Evolutionary conservation across 768 basidiomycete species (phyloP), one percentile per base, ranked within the genome.

Genomic region (Pholiota conissans): DNA sequence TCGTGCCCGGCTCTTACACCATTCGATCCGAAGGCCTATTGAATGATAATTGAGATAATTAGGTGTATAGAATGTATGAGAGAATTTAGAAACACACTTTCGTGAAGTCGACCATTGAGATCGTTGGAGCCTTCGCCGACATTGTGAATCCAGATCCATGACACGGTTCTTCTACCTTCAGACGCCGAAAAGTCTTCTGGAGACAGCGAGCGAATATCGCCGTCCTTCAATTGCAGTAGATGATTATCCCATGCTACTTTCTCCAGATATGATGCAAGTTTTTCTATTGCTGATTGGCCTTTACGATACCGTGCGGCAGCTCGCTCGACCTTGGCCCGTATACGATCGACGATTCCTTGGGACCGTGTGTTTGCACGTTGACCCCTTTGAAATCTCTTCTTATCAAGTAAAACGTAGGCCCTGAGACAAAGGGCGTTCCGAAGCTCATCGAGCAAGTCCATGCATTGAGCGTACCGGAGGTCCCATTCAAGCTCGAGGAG

Each of bases 71-170:
- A n/a, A n/a, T n/a, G n/a, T n/a, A n/a, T n/a, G n/a, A n/a, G n/a
- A n/a, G n/a, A n/a, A n/a, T n/a, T n/a, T n/a, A n/a, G n/a, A n/a
- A n/a, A n/a, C n/a, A n/a, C n/a, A n/a, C n/a, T n/a, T n/a, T n/a
- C n/a, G n/a, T n/a, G n/a, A n/a, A n/a, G n/a, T n/a, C n/a, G n/a
- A n/a, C n/a, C n/a, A n/a, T n/a, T n/a, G n/a, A n/a, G n/a, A n/a
- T n/a, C n/a, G n/a, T n/a, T n/a, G n/a, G n/a, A n/a, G n/a, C n/a
- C n/a, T n/a, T n/a, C n/a, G n/a, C n/a, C n/a, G n/a, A n/a, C n/a
- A n/a, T n/a, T n/a, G n/a, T n/a, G n/a, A n/a, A n/a, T 54, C 68
- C 67, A 71, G 16, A 71, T 68, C 68, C 68, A 69, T 0, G 63
- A 59, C n/a, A 66, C 26, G 9, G 22, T 39, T 46, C 61, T 62